Evolutionary conservation across 2,329 filamentous ascomycete genomes (phyloP), one percentile per base, ranked within the genome.

Genomic region (Chaetomium globosum): DNA sequence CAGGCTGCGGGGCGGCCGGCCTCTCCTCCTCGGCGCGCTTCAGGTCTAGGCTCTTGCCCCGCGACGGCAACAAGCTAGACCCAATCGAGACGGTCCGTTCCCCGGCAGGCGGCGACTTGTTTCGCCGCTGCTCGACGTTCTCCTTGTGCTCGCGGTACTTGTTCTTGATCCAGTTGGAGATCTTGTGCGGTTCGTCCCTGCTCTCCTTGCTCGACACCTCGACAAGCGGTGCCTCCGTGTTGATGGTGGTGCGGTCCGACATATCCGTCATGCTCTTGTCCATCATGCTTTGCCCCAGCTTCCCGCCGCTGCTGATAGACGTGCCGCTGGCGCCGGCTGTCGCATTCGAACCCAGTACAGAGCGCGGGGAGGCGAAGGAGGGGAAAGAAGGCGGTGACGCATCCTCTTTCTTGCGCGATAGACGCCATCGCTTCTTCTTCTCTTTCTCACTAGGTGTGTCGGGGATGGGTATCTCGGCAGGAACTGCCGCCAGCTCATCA

Each of bases 401-500:
- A 39, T 88, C 87, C 39, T 88, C 85, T 67, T 84, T 87, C 62
- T 83, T 83, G 23, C 88, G 88, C 21, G 92, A 89, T 60, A 93
- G 82, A 80, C 92, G 92, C 80, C 85, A 86, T 31, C 89, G 87
- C 65, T 84, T 86, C 73, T 89, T 90, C 76, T 88, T 90, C 61
- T 90, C 87, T 71, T 85, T 88, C 61, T 90, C 75, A 65, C 59
- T 64, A 7, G 65, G 59, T 33, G 66, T 64, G 23, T 71, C 69
- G 6, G 65, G 65, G 12, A 61, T 58, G 13, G 65, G 28, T 19
- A 58, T 56, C 49, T 64, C 63, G 10, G 54, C 71, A 23, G 30
- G 55, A 12, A n/a, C n/a, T n/a, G 28, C 49, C 3, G 74, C 71
- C 0, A 77, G 71, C 36, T 92, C 90, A 31, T 93, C 91, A 10